Percentiles rank a stretch among this genome's conserved stretches.
These are phyloP conservation scores for Miscanthus sacchariflorus DNA, from an alignment of 202 grass and related monocot species.

Conservation along the genomic window DNA sequence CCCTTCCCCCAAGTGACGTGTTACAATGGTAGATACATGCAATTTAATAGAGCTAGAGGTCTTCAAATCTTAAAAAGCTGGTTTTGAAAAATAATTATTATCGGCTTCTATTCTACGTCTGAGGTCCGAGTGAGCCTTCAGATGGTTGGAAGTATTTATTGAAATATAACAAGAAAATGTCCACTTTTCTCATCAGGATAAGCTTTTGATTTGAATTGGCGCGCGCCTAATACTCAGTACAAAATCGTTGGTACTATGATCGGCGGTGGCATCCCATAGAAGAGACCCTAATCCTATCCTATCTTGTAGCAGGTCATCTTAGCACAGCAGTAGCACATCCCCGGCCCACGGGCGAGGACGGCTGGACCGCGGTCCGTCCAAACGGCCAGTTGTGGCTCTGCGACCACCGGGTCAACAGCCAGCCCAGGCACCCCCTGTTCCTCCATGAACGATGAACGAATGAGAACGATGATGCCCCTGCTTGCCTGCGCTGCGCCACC, in stretches of 20 bases:
- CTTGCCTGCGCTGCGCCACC: neutral
- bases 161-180: neutral
- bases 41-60: too few species aligned
- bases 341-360: neutral
- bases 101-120: too few species aligned
- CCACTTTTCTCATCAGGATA: neutral
- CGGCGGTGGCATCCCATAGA: neutral
- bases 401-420: constrained; percentile 12
- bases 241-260: neutral
- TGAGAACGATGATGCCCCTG: constrained; percentile 1
- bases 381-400: neutral
- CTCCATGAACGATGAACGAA: neutral
- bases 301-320: neutral
- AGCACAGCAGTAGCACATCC: neutral
- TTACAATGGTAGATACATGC: too few species aligned
- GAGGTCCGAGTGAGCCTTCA: too few species aligned
- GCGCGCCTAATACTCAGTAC: too few species aligned
- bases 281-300: neutral
- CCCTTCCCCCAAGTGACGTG: too few species aligned
- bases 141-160: neutral
- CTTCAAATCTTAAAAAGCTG: too few species aligned
- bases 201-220: neutral
- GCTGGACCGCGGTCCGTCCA: neutral
- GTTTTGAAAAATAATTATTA: too few species aligned
- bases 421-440: neutral